Evolutionary conservation across 441 rosid genomes (phyloP), one percentile per base, ranked within the genome.

Genomic region (Gossypium schwendimanii): DNA sequence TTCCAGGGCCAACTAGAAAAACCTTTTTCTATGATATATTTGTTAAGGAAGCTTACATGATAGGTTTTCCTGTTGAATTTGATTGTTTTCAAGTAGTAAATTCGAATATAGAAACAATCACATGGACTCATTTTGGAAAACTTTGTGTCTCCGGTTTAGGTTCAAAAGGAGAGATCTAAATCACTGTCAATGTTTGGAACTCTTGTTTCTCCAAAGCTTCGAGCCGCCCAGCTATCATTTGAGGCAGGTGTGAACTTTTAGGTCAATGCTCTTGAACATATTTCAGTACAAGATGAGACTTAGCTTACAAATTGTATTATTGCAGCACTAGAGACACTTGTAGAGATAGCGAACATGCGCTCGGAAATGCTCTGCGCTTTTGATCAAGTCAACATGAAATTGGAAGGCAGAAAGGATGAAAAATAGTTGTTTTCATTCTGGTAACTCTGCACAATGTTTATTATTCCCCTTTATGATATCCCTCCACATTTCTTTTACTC

Each of bases 181-280:
- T 82, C 84, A 49, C 77, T 92, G 28, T 86, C 92, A 0, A 77
- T 91, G 66, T 93, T 93, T 81, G 99, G 98, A 73, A 84, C 91
- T 73, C 78, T 95, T 64, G 91, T 93, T 71, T 91, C 99, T 6
- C 97, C 98, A 12, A 93, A 89, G 89, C 94, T 95, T 74, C 89
- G 90, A 70, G 72, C 90, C 28, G 78, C 95, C 36, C 99, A 93
- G 81, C 74, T 86, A 71, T 88, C 99, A 59, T 95, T 95, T 76
- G 99, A 91, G 79, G 84, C 87, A 84, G 98, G 99, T 95, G 63
- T 44, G 41, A 59, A 62, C 71, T 70, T 9, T 21, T 73, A 33
- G 60, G 58, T 57, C 64, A 52, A 28, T 66, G 59, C 69, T 21
- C 28, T 70, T 50, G 61, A 67, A 67, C 65, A 33, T 0, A 21